Evolutionary conservation across 768 basidiomycete species (phyloP).

Genomic region (Collybia mongolica): DNA sequence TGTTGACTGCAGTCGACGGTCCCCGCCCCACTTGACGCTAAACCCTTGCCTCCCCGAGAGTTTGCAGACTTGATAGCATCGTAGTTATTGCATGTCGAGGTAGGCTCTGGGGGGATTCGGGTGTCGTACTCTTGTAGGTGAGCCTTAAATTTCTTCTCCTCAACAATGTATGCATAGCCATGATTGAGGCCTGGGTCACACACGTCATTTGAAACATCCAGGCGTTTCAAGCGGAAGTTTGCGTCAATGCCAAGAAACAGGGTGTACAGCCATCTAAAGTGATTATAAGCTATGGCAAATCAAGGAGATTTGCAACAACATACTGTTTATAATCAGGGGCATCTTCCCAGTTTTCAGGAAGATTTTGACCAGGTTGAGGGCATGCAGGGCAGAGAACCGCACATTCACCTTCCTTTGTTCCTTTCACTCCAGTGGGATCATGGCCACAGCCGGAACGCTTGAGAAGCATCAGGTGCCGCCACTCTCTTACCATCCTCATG

Average conservation of each 20-base stretch:
- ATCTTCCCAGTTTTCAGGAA: slow-evolving; percentile 22
- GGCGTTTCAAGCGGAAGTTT: slow-evolving; percentile 8
- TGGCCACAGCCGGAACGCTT: slow-evolving; percentile 24
- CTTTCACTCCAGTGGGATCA: slow-evolving; percentile 14
- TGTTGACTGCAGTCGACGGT: slow-evolving; percentile 27
- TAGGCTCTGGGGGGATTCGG: slow-evolving; percentile 1
- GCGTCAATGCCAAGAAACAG: slow-evolving; percentile 8
- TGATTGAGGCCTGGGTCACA: slow-evolving; percentile 7
- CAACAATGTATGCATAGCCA: slow-evolving; percentile 14
- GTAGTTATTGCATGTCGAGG: slow-evolving; percentile 4
- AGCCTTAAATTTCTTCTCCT: slow-evolving; percentile 8
- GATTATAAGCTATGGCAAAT: too few relatives aligned
- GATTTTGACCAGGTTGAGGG: slow-evolving; percentile 28
- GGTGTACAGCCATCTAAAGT: slow-evolving; percentile 1
- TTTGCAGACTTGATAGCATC: slow-evolving; percentile 24
- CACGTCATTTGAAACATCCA: slow-evolving; percentile 2
- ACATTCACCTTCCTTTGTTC: slow-evolving; percentile 21
- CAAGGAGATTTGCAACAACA: background rate
- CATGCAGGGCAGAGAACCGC: slow-evolving; percentile 31
- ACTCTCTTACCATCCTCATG: slow-evolving; percentile 17
- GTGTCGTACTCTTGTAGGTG: slow-evolving; percentile 10
- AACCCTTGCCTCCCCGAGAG: slow-evolving; percentile 10
- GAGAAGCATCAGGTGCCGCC: slow-evolving; percentile 20
- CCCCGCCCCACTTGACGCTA: slow-evolving; percentile 22
- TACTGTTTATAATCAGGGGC: slow-evolving; percentile 12